Evolutionary conservation across 2,329 filamentous ascomycete species (phyloP), one percentile per base, ranked within the genome.

Genomic region (Colletotrichum phormii): DNA sequence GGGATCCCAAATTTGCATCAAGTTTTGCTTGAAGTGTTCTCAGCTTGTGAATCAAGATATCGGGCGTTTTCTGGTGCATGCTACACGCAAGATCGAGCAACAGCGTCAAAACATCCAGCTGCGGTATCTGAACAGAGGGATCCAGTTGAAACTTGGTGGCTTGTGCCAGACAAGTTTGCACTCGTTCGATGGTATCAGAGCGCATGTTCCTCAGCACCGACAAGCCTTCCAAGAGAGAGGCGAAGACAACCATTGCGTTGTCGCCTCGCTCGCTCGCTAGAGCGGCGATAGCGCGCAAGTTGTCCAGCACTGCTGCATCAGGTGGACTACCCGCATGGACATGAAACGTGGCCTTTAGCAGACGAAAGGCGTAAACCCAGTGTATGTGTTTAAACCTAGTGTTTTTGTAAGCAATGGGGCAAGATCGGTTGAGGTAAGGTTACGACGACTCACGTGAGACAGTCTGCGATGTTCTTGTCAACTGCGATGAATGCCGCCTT

Each of bases 291-390:
- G 87, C 87, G 64, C 89, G 88, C n/a, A 95, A 84, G 75, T 94
- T 93, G 24, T 94, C 91, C 3, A 95, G 82, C 0, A 91, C 87
- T 60, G 90, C 86, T 1, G 87, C 85, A 71, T 95, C 94, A 13
- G 89, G 87, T 11, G 88, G 86, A 55, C 85, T 89, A 5, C 88
- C 86, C 59, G 87, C 86, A 76, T 93, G 89, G 62, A 94, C 83
- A 72, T 92, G 89, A 58, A 95, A 88, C 0, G 92, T 90, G 0
- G 92, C 90, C 75, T 94, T 93, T 15, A 95, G 82, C 58, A 96
- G 90, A 8, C 93, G 90, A 77, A 95, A 93, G 0, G 92, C 92
- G 79, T 95, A 96, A 18, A 92, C 87, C 94, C 94, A 96, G 62
- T 91, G 88, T 9, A 88, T 84, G 76, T 93, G 91, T 78, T 91